A percentile compares a stretch with the other conserved stretches of the same genome.
phyloP scores from a whole-genome alignment of 768 basidiomycete species.

The Rhodotorula babjevae region DNA sequence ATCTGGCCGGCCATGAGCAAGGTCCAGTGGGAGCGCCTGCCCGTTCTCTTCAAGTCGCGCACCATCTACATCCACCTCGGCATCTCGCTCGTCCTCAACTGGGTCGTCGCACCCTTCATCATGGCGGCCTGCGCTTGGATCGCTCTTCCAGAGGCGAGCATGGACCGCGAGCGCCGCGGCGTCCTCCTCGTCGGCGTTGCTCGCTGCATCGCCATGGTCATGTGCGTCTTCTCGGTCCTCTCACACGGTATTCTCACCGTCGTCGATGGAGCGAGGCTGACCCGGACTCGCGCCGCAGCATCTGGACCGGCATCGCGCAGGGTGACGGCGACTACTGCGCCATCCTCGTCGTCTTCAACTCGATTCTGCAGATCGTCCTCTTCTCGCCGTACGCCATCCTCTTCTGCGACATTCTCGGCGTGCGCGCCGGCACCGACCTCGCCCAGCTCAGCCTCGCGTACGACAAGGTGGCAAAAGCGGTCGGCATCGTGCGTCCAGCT shows the following conservation, averaged over 20 bases:
- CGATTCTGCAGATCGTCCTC: constrained; percentile 68
- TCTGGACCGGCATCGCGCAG: constrained; percentile 70
- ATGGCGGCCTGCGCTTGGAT: constrained; percentile 87
- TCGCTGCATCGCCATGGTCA: constrained; percentile 56
- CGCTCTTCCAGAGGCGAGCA: constrained; percentile 63
- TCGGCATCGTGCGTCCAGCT: constrained; percentile 60
- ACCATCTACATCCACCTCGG: constrained; percentile 64
- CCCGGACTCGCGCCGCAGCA: constrained; percentile 53
- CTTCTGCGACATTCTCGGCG: constrained; percentile 68
- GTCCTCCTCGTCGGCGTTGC: constrained; percentile 75
- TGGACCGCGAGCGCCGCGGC: constrained; percentile 66
- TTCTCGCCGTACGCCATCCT: constrained; percentile 69
- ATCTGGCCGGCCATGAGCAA: constrained; percentile 70
- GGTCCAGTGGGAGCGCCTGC: constrained; percentile 70
- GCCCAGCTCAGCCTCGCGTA: constrained; percentile 55
- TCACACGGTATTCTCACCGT: too few species aligned
- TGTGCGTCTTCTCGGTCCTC: constrained; percentile 30
- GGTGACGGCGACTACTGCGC: constrained; percentile 68
- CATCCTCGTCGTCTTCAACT: constrained; percentile 74
- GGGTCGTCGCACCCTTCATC: constrained; percentile 73
- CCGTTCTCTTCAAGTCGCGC: constrained; percentile 55
- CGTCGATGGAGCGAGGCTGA: too few species aligned
- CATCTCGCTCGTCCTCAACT: constrained; percentile 61
- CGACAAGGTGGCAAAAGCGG: constrained; percentile 59
- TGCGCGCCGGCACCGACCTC: too few species aligned